Evolutionary conservation across 2,329 filamentous ascomycete genomes (phyloP).

Genomic region (Cladosporium velox): DNA sequence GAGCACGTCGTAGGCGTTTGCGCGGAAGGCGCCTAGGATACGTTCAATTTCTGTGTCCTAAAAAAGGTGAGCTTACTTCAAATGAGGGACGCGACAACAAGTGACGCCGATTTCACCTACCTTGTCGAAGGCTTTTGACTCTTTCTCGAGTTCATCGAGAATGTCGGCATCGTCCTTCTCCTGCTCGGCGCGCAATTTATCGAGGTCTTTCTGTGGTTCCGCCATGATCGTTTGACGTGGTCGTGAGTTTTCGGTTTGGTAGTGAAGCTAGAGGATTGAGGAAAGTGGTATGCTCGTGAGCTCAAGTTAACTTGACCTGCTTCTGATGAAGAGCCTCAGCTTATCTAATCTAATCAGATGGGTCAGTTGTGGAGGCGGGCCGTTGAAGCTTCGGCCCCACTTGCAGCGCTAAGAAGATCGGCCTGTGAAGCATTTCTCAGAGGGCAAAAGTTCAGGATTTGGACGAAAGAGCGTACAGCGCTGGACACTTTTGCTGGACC

Average conservation of each 20-base stretch:
- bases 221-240: slow-evolving; percentile 21
- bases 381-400: slow-evolving; percentile 6
- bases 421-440: not conserved
- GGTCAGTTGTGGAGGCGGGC: not conserved
- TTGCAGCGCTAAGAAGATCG: slow-evolving; percentile 5
- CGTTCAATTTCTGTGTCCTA: slow-evolving; percentile 95
- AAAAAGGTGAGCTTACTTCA: not conserved
- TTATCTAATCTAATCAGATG: not conserved
- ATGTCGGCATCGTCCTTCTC: slow-evolving; percentile 64
- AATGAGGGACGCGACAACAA: not conserved
- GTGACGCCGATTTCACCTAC: slow-evolving; percentile 44
- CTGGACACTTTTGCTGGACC: not conserved
- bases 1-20: slow-evolving; percentile 86
- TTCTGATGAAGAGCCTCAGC: not conserved
- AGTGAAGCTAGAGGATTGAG: not conserved
- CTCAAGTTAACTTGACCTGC: not conserved
- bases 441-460: slow-evolving; percentile 14
- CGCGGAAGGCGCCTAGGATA: slow-evolving; percentile 85
- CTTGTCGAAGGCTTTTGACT: slow-evolving; percentile 90
- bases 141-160: slow-evolving; percentile 76
- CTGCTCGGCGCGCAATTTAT: slow-evolving; percentile 36
- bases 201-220: slow-evolving; percentile 33
- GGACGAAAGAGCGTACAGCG: not conserved
- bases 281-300: not conserved
- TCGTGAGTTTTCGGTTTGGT: no score